Evolutionary conservation across 345 rosid genomes (phyloP).

Genomic region (Eucalyptus sp.): DNA sequence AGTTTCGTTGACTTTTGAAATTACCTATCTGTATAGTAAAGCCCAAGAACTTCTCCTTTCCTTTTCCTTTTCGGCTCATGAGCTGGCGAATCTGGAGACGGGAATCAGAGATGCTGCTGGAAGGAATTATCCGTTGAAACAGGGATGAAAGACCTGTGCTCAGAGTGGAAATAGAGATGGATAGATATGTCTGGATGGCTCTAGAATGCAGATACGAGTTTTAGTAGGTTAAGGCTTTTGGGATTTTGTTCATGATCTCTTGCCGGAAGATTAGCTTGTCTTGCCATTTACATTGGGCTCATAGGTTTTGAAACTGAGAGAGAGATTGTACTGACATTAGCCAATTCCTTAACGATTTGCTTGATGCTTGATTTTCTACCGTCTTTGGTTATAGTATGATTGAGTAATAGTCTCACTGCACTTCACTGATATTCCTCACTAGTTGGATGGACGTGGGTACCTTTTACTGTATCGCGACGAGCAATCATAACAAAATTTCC

Average conservation of each 20-base stretch:
- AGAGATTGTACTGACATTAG: not conserved
- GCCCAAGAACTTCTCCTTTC: not conserved
- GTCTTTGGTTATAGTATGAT: not conserved
- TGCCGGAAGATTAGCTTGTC: not conserved
- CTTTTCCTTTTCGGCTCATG: not conserved
- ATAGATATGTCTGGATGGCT: not conserved
- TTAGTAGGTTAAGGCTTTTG: not conserved
- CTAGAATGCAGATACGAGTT: not conserved
- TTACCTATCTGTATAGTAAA: conserved; percentile 11
- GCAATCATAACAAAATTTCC: not conserved
- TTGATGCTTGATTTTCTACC: not conserved
- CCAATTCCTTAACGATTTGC: not conserved
- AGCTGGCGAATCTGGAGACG: not conserved
- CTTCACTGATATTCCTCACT: not conserved
- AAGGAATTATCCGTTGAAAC: not conserved
- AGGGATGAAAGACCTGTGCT: not conserved
- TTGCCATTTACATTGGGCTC: not conserved
- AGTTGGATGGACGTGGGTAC: not conserved
- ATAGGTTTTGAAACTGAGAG: not conserved
- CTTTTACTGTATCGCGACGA: not conserved
- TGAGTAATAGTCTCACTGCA: not conserved
- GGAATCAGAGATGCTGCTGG: not conserved
- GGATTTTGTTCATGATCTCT: not conserved
- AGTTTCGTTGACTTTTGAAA: not conserved
- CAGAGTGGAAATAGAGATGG: not conserved